Evolutionary conservation across 306 rosid genomes (phyloP).

Genomic region (Ammopiptanthus mongolicus): DNA sequence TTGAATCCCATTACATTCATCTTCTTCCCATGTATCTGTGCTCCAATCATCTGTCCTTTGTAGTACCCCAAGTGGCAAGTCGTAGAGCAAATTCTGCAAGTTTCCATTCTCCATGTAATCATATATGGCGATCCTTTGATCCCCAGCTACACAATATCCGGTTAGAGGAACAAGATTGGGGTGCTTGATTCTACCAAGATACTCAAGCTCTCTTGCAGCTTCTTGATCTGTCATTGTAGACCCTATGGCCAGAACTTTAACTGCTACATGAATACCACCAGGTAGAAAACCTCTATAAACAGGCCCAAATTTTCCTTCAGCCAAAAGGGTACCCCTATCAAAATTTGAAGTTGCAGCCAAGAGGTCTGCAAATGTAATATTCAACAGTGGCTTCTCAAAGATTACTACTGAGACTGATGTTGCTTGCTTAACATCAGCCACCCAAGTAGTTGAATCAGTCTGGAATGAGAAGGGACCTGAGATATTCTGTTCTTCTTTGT

Average conservation of each 20-base stretch:
- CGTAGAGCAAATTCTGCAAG: conserved; percentile 90
- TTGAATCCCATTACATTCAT: conserved; percentile 56
- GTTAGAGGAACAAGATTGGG: conserved; percentile 92
- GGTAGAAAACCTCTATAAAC: conserved; percentile 91
- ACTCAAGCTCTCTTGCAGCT: conserved; percentile 88
- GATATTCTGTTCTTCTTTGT: conserved; percentile 74
- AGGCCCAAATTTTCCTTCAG: conserved; percentile 99
- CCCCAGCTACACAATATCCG: conserved; percentile 97
- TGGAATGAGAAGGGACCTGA: conserved; percentile 97
- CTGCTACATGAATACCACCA: conserved; percentile 89
- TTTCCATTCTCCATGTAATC: conserved; percentile 99
- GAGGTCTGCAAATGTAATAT: conserved; percentile 87
- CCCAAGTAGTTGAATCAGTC: conserved; percentile 97
- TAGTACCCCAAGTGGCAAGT: conserved; percentile 83
- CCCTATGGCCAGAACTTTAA: conserved; percentile 85
- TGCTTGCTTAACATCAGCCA: conserved; percentile 98
- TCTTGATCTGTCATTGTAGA: conserved; percentile 88
- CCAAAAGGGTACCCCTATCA: conserved; percentile 86
- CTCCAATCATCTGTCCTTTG: conserved; percentile 87
- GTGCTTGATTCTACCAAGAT: conserved; percentile 93
- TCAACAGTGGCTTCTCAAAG: conserved; percentile 88
- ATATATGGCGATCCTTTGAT: conserved; percentile 89
- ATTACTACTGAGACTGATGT: conserved; percentile 82
- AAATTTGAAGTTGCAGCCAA: conserved; percentile 87
- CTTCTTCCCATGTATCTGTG: conserved; percentile 91